Evolutionary conservation across 345 rosid genomes (phyloP), one percentile per base, ranked within the genome.

Genomic region (Pugionium cornutum): DNA sequence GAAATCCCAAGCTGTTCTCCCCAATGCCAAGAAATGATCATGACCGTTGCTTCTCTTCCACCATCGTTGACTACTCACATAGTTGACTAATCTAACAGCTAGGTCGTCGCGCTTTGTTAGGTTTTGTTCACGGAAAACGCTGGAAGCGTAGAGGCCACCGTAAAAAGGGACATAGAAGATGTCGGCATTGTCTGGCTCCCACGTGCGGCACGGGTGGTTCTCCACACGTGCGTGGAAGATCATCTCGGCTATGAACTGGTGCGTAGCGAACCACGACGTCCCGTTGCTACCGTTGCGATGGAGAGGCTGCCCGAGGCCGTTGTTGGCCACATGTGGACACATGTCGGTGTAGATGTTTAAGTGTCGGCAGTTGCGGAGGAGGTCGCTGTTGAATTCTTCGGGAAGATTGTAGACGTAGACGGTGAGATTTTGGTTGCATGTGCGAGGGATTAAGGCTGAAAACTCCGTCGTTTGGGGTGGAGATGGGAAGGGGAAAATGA

Each of bases 1-100:
- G 37, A 82, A 83, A 56, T 86, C 89, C 87, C 86, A 82, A 55
- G 81, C 79, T 8, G 80, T 78, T 56, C 86, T 76, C 1, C 92
- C 89, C 0, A 79, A 46, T 0, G 83, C 77, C 39, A 83, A 58
- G 71, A 84, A 86, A 64, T 86, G 92, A 67, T 86, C 92, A 44
- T 55, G 58, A 5, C 89, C 92, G 75, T 57, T 72, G 81, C 59
- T 75, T 60, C 52, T 75, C 18, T 31, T 75, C 89, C 86, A 86
- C 70, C 86, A 83, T 2, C 72, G 52, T 51, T 72, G 65, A 37
- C 33, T 5, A 3, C 41, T 54, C 1, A 86, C 40, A 56, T 80
- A 79, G 8, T 55, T 53, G 0, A 54, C 70, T 8, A 81, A 25
- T 28, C 76, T 70, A 26, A 26, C 31, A 18, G 77, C 82, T 28